Conservation (phyloP, 768 basidiomycete genomes). For the Phlegmacium glaucopus region DNA sequence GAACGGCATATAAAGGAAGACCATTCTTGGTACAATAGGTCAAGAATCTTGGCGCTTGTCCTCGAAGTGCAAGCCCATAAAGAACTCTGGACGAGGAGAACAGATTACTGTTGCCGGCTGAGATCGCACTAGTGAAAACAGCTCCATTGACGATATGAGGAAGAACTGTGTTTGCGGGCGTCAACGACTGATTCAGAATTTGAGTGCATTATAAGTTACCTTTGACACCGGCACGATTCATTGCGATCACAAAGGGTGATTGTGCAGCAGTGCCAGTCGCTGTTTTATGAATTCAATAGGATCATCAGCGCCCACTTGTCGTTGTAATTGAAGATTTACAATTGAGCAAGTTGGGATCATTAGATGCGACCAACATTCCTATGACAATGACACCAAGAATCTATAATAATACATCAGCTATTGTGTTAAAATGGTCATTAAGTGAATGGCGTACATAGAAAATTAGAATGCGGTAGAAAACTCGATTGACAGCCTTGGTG, state of each 20-base stretch:
- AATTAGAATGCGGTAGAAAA: slow-evolving; percentile 76
- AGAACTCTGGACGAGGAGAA: slow-evolving; percentile 53
- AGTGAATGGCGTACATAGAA: slow-evolving; percentile 57
- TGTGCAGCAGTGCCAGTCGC: slow-evolving; percentile 62
- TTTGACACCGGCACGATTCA: slow-evolving; percentile 68
- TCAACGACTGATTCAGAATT: no score
- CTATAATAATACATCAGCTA: slow-evolving; percentile 23
- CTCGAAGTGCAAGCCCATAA: slow-evolving; percentile 50
- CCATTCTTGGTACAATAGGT: slow-evolving; percentile 45
- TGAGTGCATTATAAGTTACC: slow-evolving; percentile 11
- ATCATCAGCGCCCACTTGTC: background rate
- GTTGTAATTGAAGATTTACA: slow-evolving; percentile 13
- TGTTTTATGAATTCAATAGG: slow-evolving; percentile 9
- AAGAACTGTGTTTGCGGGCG: slow-evolving; percentile 31
- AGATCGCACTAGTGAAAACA: slow-evolving; percentile 71
- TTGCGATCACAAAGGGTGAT: slow-evolving; percentile 85
- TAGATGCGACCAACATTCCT: slow-evolving; percentile 76
- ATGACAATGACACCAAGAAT: slow-evolving; percentile 69
- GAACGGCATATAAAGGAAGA: slow-evolving; percentile 40
- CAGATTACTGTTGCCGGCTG: slow-evolving; percentile 64
- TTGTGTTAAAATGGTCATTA: background rate
- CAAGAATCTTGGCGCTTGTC: slow-evolving; percentile 45
- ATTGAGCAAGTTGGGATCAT: slow-evolving; percentile 51
- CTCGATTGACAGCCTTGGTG: slow-evolving; percentile 67
- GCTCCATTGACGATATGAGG: slow-evolving; percentile 71